Evolutionary conservation across 2,329 filamentous ascomycete genomes (phyloP).

Genomic region (Ophiocordyceps camponoti-rufipedis): DNA sequence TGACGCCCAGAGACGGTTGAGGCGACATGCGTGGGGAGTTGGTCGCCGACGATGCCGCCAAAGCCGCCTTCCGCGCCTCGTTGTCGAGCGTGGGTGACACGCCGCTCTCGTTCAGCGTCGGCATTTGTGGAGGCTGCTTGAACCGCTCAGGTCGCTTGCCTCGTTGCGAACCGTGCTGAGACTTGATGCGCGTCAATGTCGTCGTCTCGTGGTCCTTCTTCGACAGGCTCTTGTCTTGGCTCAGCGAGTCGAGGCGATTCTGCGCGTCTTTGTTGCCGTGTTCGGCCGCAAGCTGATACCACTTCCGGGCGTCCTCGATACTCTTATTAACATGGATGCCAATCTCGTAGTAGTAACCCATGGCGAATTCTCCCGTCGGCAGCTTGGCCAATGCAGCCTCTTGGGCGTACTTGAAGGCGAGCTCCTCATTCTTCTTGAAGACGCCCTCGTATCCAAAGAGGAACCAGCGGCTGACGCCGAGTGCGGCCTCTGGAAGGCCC

Average conservation of each 20-base stretch:
- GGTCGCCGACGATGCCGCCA: slow-evolving; percentile 4
- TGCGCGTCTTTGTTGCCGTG: slow-evolving; percentile 85
- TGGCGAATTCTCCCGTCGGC: slow-evolving; percentile 82
- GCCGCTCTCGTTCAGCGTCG: slow-evolving; percentile 27
- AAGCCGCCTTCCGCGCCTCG: slow-evolving; percentile 5
- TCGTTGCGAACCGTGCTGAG: slow-evolving; percentile 51
- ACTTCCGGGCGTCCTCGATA: slow-evolving; percentile 61
- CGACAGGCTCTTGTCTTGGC: slow-evolving; percentile 65
- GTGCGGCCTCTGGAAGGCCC: slow-evolving; percentile 81
- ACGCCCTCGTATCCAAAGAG: slow-evolving; percentile 84
- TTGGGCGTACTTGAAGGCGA: slow-evolving; percentile 81
- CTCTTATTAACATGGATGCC: slow-evolving; percentile 82
- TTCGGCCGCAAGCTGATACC: slow-evolving; percentile 80
- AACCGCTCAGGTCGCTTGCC: slow-evolving; percentile 43
- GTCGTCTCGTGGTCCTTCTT: slow-evolving; percentile 87
- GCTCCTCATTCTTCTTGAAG: slow-evolving; percentile 87
- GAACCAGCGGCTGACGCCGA: slow-evolving; percentile 98
- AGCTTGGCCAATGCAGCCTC: slow-evolving; percentile 68
- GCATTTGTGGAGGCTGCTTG: slow-evolving; percentile 29
- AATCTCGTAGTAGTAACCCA: slow-evolving; percentile 96
- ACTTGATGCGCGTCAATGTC: slow-evolving; percentile 75
- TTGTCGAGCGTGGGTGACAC: slow-evolving; percentile 11
- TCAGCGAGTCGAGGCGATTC: slow-evolving; percentile 66
- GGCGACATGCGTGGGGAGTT: slow-evolving; percentile 18
- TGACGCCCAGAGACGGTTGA: slow-evolving; percentile 21